Conservation (phyloP, 2,329 filamentous ascomycete genomes). For the Neopestalotiopsis clavispora region DNA sequence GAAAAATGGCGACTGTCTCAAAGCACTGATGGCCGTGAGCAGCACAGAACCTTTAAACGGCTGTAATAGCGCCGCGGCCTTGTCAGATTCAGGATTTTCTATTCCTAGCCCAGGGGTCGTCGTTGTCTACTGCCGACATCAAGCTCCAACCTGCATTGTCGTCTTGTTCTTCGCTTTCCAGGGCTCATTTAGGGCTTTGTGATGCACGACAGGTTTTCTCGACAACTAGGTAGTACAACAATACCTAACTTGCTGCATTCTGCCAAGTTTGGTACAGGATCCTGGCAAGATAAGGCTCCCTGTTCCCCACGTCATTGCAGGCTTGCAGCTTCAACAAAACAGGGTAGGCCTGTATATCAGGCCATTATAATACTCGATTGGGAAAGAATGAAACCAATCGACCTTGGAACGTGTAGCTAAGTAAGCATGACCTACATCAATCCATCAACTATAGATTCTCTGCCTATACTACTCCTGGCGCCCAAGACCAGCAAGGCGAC, state of each 20-base stretch:
- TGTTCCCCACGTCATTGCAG: constrained; percentile 12
- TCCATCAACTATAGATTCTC: background rate
- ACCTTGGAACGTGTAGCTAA: background rate
- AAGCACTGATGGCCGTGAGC: background rate
- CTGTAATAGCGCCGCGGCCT: background rate
- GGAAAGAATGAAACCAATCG: constrained; percentile 7
- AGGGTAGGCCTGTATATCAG: constrained; percentile 10
- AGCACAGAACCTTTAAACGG: background rate
- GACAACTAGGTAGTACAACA: background rate
- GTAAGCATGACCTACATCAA: constrained; percentile 1
- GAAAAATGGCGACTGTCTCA: background rate
- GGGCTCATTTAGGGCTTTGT: background rate
- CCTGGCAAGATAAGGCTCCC: background rate
- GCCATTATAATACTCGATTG: constrained; percentile 11
- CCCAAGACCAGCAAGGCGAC: background rate
- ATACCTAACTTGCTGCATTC: background rate
- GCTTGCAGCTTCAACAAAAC: constrained; percentile 6
- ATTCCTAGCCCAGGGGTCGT: background rate
- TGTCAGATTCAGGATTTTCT: background rate
- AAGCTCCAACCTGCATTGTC: background rate
- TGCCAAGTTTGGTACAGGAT: background rate
- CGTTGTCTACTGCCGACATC: background rate
- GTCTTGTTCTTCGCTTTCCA: background rate
- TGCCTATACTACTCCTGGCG: background rate
- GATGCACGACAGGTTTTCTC: background rate